Evolutionary conservation across 2,329 filamentous ascomycete genomes (phyloP).

Genomic region (Leptodontidium sp.): DNA sequence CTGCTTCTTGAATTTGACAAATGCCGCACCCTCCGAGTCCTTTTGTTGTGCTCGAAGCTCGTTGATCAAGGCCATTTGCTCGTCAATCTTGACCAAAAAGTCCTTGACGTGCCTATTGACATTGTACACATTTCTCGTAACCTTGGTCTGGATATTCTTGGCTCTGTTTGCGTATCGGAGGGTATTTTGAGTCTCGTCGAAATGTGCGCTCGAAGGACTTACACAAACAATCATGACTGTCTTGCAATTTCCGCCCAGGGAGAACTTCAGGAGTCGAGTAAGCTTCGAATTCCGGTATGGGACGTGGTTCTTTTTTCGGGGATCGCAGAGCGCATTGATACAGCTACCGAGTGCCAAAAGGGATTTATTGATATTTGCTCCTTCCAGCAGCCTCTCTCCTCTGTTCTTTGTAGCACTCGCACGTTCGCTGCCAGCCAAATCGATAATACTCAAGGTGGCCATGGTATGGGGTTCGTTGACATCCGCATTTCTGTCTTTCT

Average conservation of each 20-base stretch:
- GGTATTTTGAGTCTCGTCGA: slow-evolving; percentile 98
- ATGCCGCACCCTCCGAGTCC: slow-evolving; percentile 82
- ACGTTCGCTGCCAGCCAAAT: slow-evolving; percentile 93
- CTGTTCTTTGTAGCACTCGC: slow-evolving; percentile 97
- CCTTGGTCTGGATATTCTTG: slow-evolving; percentile 99
- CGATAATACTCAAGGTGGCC: slow-evolving; percentile 98
- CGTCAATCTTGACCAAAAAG: slow-evolving; percentile 98
- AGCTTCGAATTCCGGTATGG: slow-evolving; percentile 98
- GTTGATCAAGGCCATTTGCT: slow-evolving; percentile 96
- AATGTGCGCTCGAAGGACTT: slow-evolving; percentile 94
- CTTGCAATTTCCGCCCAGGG: slow-evolving; percentile 95
- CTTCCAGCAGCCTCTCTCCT: slow-evolving; percentile 88
- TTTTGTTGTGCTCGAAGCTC: slow-evolving; percentile 94
- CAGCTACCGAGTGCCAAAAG: slow-evolving; percentile 93
- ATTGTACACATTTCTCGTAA: slow-evolving; percentile 98
- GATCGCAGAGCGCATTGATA: slow-evolving; percentile 97
- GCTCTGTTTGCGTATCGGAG: slow-evolving; percentile 96
- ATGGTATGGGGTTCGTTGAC: slow-evolving; percentile 97
- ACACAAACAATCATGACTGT: slow-evolving; percentile 99
- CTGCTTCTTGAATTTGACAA: slow-evolving; percentile 90
- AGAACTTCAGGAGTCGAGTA: slow-evolving; percentile 94
- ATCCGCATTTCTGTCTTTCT: slow-evolving; percentile 91
- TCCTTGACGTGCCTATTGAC: slow-evolving; percentile 99
- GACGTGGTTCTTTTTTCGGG: slow-evolving; percentile 89
- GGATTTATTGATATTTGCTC: slow-evolving; percentile 99